phyloP scores from a whole-genome alignment of 1,284 basidiomycete species.

The Stygiomarasmius scandens region DNA sequence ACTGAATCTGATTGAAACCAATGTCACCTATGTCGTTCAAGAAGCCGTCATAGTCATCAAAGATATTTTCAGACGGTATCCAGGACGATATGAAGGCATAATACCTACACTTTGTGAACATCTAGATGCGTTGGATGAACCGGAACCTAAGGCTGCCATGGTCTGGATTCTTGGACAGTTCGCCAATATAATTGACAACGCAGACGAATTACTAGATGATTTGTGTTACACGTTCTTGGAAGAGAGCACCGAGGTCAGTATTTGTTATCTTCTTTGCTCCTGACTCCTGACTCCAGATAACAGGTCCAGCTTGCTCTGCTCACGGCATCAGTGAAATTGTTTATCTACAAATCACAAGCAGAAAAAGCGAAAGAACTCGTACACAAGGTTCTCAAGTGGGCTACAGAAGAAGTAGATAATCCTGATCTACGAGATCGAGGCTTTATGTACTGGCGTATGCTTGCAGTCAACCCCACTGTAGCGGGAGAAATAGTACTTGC shows the following conservation, averaged over 20 bases:
- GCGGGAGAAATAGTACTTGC: slow-evolving; percentile 93
- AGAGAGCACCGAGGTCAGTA: slow-evolving; percentile 83
- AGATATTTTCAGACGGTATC: slow-evolving; percentile 97
- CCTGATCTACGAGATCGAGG: slow-evolving; percentile 96
- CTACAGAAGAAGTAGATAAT: slow-evolving; percentile 97
- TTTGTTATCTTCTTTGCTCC: background rate
- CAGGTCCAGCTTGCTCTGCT: slow-evolving; percentile 95
- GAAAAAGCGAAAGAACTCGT: slow-evolving; percentile 90
- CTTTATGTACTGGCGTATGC: slow-evolving; percentile 99
- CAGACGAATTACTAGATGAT: slow-evolving; percentile 93
- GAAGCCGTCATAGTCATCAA: slow-evolving; percentile 98
- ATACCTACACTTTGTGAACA: slow-evolving; percentile 93
- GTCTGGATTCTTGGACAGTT: slow-evolving; percentile 99
- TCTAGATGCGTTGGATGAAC: slow-evolving; percentile 91
- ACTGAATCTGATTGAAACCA: slow-evolving; percentile 88
- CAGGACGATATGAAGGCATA: slow-evolving; percentile 94
- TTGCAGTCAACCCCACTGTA: slow-evolving; percentile 90
- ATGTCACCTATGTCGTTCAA: slow-evolving; percentile 96
- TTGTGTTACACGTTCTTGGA: slow-evolving; percentile 91
- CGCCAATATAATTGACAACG: slow-evolving; percentile 94
- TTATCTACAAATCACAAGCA: slow-evolving; percentile 88
- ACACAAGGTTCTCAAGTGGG: slow-evolving; percentile 95
- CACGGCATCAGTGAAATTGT: slow-evolving; percentile 95
- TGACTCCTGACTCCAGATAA: background rate
- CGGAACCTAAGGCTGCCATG: slow-evolving; percentile 95